Percentiles rank a stretch among this genome's conserved stretches.
phyloP scores from a whole-genome alignment of 2,329 filamentous ascomycete genomes.

The Pseudogymnoascus sp. region DNA sequence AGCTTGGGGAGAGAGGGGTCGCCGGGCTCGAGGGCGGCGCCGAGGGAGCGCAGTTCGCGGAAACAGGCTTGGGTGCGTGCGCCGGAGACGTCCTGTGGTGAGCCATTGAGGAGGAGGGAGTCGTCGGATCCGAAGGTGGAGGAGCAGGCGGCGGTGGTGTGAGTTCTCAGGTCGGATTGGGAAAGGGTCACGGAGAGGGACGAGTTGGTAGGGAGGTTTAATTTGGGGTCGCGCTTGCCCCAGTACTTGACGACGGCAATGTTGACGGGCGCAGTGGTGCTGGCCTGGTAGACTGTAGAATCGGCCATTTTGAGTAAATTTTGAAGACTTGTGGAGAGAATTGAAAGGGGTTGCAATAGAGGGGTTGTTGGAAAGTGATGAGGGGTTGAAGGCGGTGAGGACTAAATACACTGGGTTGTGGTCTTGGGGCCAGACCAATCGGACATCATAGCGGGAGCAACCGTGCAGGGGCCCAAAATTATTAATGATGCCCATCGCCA shows the following conservation, averaged over 20 bases:
- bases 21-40: slow-evolving; percentile 65
- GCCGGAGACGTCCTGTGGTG: slow-evolving; percentile 75
- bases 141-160: slow-evolving; percentile 92
- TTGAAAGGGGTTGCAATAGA: not conserved
- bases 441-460: slow-evolving; percentile 7
- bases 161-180: slow-evolving; percentile 85
- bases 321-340: not conserved
- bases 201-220: slow-evolving; percentile 97
- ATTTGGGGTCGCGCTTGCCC: slow-evolving; percentile 89
- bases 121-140: slow-evolving; percentile 60
- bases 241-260: slow-evolving; percentile 99
- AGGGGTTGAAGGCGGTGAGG: slow-evolving; percentile 7
- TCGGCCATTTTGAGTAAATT: slow-evolving; percentile 25
- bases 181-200: slow-evolving; percentile 95
- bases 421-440: not conserved
- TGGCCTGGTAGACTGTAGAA: slow-evolving; percentile 69
- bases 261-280: slow-evolving; percentile 94
- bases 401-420: slow-evolving; percentile 3
- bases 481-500: slow-evolving; percentile 3
- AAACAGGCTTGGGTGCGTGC: slow-evolving; percentile 94
- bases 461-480: slow-evolving; percentile 8
- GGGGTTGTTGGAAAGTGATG: not conserved
- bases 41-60: slow-evolving; percentile 72
- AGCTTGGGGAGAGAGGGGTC: slow-evolving; percentile 76
- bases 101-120: slow-evolving; percentile 76